Percentiles rank a stretch among this genome's conserved stretches.
These are phyloP conservation scores for Ascochyta koolunga DNA, from an alignment of 2,329 filamentous ascomycete genomes.

Conservation along the genomic window DNA sequence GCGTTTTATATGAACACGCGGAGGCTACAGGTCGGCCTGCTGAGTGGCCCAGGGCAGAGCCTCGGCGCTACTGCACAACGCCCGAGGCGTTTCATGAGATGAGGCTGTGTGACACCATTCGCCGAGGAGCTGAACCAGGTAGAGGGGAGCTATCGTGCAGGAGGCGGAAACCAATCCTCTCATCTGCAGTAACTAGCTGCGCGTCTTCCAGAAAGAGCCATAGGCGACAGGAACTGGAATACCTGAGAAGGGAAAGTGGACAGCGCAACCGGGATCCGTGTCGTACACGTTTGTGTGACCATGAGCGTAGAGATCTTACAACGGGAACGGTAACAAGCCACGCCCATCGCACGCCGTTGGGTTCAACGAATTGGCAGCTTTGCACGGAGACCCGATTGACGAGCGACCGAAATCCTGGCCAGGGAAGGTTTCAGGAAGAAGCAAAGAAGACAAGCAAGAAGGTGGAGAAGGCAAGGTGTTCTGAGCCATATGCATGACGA, in stretches of 20 bases:
- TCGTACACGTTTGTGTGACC: conserved; percentile 14
- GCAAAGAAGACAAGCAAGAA: conserved; percentile 28
- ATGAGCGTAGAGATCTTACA: conserved; percentile 7
- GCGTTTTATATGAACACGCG: conserved; percentile 25
- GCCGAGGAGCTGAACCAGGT: conserved; percentile 35
- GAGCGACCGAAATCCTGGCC: conserved; percentile 21
- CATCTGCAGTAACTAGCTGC: conserved; percentile 32
- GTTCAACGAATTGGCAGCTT: conserved; percentile 5
- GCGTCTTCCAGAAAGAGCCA: conserved; percentile 26
- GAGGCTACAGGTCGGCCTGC: conserved; percentile 19
- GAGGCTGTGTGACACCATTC: conserved; percentile 39
- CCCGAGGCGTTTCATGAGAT: conserved; percentile 31
- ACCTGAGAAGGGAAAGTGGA: conserved; percentile 11
- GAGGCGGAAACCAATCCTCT: conserved; percentile 25
- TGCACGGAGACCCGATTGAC: conserved; percentile 14
- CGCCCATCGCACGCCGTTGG: conserved; percentile 7
- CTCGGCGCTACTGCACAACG: conserved; percentile 26
- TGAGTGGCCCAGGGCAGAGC: conserved; percentile 18
- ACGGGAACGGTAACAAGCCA: conserved; percentile 10
- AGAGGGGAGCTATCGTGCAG: conserved; percentile 29
- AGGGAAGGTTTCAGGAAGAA: conserved; percentile 22
- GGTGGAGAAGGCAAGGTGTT: conserved; percentile 32
- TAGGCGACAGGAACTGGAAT: conserved; percentile 16
- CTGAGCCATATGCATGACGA: conserved; percentile 41
- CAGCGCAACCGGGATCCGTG: conserved; percentile 11